Conservation (phyloP, 2,329 filamentous ascomycete genomes). For the Ceratocystis cacaofunesta region DNA sequence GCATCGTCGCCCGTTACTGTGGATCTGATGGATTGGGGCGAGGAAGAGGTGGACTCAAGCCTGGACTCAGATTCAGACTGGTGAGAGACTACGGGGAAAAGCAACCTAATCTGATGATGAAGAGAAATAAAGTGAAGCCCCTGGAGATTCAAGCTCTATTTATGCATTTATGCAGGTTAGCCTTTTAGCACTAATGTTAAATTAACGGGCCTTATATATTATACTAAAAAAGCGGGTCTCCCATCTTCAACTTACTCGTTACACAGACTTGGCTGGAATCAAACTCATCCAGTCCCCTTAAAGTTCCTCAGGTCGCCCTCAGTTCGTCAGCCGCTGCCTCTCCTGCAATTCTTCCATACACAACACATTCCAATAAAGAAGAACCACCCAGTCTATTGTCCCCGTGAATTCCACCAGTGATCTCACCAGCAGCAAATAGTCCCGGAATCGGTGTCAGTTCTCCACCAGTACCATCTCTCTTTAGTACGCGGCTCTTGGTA, state of each 20-base stretch:
- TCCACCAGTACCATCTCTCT: slow-evolving; percentile 22
- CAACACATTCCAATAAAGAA: slow-evolving; percentile 47
- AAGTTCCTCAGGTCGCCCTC: not conserved
- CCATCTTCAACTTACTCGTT: not conserved
- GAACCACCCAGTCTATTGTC: slow-evolving; percentile 48
- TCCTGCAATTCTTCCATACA: slow-evolving; percentile 47
- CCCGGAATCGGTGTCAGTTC: slow-evolving; percentile 34
- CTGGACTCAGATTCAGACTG: slow-evolving; percentile 1
- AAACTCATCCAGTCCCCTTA: not conserved
- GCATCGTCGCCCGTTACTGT: slow-evolving; percentile 46
- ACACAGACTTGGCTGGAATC: not conserved
- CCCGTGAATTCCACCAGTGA: slow-evolving; percentile 49
- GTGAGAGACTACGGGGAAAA: not conserved
- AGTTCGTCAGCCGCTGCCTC: slow-evolving; percentile 27
- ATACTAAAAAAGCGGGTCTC: not conserved
- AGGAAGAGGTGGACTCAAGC: slow-evolving; percentile 26
- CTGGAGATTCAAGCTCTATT: not conserved
- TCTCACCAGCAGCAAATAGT: slow-evolving; percentile 48
- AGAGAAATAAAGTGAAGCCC: not conserved
- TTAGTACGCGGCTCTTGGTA: slow-evolving; percentile 36
- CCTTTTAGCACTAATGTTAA: not conserved
- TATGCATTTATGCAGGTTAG: not conserved
- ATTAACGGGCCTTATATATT: not conserved
- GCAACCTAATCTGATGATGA: not conserved
- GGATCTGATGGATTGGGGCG: slow-evolving; percentile 48